Evolutionary conservation across 1,139 yeast species (phyloP), one percentile per base, ranked within the genome.

Genomic region (Lodderomyces jiufengensis): DNA sequence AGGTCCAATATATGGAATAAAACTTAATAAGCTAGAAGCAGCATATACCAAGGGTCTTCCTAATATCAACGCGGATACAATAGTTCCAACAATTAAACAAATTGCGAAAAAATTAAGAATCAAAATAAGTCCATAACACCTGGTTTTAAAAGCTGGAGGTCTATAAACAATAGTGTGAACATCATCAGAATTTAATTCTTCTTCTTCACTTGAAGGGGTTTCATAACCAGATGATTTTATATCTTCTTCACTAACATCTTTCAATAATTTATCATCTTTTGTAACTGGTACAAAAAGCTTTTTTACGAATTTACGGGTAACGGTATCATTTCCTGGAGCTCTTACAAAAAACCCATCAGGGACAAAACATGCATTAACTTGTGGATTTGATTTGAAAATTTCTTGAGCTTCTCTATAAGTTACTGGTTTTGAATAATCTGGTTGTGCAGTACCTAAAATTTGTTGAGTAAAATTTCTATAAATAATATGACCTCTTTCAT

Each of bases 311-410:
- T 68, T 73, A 44, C 88, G 67, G 0, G 94, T 77, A 18, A 84
- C 78, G 8, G 80, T 79, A 52, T 88, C 97, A 43, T 76, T 75
- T 40, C 78, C 83, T 1, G 98, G 98, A 0, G 90, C 98, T 37
- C 98, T 75, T 26, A 88, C 78, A 51, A 76, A 83, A 32, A 67
- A 66, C 2, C 99, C 98, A 58, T 86, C 81, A 1, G 87, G 87
- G 2, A 82, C 74, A 52, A 84, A 84, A 34, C 62, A 66, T 2
- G 83, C 78, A 27, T 62, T 61, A 0, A 67, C 54, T 3, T 52
- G 42, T 1, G 68, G 59, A 38, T 73, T 55, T 7, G 63, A 60
- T 14, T 55, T 48, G 47, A 83, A 81, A 5, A 66, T 54, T 7
- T 48, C 51, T 9, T 47, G 41, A 0, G 85, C 80, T 36, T 73